Percentiles rank a stretch among this genome's conserved stretches.
These are phyloP conservation scores for Fusarium redolens DNA, from an alignment of 2,329 filamentous ascomycete genomes.

Conservation along the genomic window DNA sequence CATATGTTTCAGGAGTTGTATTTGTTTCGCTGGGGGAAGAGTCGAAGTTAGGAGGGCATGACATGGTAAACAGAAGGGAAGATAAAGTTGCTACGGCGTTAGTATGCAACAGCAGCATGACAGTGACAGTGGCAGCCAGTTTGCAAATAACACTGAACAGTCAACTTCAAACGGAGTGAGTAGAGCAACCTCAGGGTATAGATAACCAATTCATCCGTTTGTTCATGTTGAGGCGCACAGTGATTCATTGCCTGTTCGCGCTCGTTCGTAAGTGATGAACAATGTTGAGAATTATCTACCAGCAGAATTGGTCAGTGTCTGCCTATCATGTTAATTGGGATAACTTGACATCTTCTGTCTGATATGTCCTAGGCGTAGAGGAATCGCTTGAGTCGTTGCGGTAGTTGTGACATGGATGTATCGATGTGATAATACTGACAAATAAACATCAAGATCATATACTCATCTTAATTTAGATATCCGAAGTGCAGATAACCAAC, in stretches of 20 bases:
- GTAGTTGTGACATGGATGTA: too few relatives aligned
- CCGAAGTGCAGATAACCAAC: too few relatives aligned
- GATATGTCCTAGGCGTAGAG: too few relatives aligned
- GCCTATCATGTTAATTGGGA: neutral
- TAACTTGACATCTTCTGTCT: too few relatives aligned
- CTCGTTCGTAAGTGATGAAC: neutral
- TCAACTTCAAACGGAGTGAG: neutral
- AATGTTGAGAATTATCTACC: neutral
- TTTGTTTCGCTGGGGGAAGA: neutral
- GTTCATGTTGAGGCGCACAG: too few relatives aligned
- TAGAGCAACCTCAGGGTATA: neutral
- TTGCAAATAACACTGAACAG: neutral
- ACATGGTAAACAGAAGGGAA: neutral
- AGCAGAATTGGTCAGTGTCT: neutral
- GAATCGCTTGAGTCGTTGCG: too few relatives aligned
- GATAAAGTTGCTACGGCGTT: neutral
- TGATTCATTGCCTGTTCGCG: neutral
- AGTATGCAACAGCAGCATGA: neutral
- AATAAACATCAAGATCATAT: too few relatives aligned
- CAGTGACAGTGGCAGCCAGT: conserved; percentile 17
- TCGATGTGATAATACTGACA: too few relatives aligned
- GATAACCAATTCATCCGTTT: neutral
- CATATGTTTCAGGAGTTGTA: neutral
- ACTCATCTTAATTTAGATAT: too few relatives aligned
- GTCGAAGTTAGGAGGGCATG: too few relatives aligned